A percentile compares a stretch with the other conserved stretches of the same genome.
phyloP scores from a whole-genome alignment of 306 rosid genomes.

The Pyrus betulifolia region DNA sequence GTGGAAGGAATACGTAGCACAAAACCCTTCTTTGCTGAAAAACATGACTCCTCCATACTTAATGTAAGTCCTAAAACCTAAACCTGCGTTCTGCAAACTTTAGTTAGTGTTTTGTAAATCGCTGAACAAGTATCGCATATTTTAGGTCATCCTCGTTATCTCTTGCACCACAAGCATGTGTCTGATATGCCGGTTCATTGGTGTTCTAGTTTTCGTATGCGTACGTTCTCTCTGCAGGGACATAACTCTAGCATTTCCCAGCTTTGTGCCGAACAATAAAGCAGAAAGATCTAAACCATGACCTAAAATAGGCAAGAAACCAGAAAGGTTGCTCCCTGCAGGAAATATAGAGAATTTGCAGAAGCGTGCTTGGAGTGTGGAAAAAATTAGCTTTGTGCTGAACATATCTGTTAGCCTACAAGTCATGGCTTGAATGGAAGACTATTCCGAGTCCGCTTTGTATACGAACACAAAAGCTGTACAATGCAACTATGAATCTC shows the following conservation, averaged over 20 bases:
- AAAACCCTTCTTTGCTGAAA: slow-evolving; percentile 44
- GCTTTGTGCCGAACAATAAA: slow-evolving; percentile 21
- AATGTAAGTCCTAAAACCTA: slow-evolving; percentile 25
- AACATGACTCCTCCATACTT: slow-evolving; percentile 53
- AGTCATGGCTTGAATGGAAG: no score
- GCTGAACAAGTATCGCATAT: no score
- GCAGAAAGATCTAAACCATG: slow-evolving; percentile 6
- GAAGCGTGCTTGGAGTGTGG: neutral
- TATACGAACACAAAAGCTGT: neutral
- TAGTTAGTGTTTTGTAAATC: no score
- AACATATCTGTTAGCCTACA: no score
- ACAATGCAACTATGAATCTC: neutral
- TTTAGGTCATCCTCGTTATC: neutral
- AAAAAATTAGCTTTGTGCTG: no score
- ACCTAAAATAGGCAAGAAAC: neutral
- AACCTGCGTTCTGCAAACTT: neutral
- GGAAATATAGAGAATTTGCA: neutral
- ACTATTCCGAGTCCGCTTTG: no score
- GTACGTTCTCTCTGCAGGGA: slow-evolving; percentile 18
- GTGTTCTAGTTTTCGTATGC: no score
- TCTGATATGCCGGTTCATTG: no score
- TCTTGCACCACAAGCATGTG: neutral
- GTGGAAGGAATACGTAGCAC: slow-evolving; percentile 41
- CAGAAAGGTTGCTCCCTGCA: neutral
- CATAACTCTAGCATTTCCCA: slow-evolving; percentile 29